These are phyloP conservation scores for Coemansia guatemalensis DNA, from an alignment of 192 early-diverging fungal genomes.

Conservation along the genomic window DNA sequence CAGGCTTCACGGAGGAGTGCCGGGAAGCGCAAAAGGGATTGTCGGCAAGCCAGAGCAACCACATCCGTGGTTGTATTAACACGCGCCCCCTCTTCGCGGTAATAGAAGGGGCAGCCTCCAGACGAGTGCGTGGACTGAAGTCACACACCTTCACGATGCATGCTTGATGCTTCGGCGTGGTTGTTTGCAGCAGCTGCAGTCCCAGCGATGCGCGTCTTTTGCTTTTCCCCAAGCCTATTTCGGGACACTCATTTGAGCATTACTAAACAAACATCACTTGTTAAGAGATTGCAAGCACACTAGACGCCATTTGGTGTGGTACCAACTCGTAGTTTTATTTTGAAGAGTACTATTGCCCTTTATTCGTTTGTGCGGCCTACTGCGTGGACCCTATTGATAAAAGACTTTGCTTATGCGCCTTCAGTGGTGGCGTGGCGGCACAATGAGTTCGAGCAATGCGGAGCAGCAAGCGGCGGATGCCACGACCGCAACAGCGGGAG, in stretches of 20 bases:
- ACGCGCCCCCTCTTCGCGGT: not conserved
- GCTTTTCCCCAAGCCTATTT: constrained; percentile 7
- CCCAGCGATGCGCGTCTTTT: not conserved
- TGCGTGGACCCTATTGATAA: not conserved
- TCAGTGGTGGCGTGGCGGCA: constrained; percentile 2
- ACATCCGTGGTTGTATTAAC: not conserved
- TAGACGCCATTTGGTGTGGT: not conserved
- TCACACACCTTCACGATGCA: not conserved
- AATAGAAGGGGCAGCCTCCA: not conserved
- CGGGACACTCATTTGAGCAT: not conserved
- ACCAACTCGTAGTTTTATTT: not conserved
- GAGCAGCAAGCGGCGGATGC: not conserved
- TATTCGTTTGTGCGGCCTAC: not conserved
- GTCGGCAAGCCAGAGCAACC: not conserved
- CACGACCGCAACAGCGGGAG: not conserved
- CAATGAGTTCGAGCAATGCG: constrained; percentile 4
- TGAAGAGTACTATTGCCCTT: not conserved
- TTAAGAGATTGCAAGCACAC: not conserved
- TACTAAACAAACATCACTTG: not conserved
- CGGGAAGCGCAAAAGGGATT: not conserved
- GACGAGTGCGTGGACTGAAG: not conserved
- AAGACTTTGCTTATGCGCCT: not conserved
- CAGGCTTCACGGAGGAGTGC: not conserved
- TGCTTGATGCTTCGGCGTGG: not conserved
- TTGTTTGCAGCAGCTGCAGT: not conserved